Evolutionary conservation across 2,329 filamentous ascomycete genomes (phyloP).

Genomic region (Xylaria sp.): DNA sequence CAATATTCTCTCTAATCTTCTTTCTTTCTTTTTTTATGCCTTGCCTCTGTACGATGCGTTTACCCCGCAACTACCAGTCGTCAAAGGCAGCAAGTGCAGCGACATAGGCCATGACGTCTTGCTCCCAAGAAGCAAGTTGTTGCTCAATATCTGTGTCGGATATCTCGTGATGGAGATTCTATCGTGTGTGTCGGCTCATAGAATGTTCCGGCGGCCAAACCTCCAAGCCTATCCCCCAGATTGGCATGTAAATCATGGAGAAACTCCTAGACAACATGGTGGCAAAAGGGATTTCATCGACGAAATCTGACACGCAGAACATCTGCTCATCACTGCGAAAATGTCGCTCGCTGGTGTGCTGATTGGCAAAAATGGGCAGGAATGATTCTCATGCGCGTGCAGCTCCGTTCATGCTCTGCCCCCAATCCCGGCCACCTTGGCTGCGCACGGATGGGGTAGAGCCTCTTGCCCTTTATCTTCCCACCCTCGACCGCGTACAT

Average conservation of each 20-base stretch:
- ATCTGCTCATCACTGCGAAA: conserved; percentile 10
- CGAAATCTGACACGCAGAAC: conserved; percentile 28
- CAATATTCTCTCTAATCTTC: no score
- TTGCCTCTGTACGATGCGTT: background rate
- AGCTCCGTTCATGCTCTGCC: conserved; percentile 29
- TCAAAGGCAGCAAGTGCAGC: background rate
- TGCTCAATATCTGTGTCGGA: background rate
- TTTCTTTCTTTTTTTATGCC: background rate
- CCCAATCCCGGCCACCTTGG: conserved; percentile 29
- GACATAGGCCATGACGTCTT: background rate
- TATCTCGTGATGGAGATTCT: background rate
- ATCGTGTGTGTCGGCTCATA: background rate
- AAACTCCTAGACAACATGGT: background rate
- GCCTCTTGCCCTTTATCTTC: conserved; percentile 17
- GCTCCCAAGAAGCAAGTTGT: background rate
- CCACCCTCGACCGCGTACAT: conserved; percentile 29
- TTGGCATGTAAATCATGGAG: conserved; percentile 29
- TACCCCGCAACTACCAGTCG: background rate
- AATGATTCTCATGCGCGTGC: conserved; percentile 17
- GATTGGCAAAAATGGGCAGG: conserved; percentile 24
- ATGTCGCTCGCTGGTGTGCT: background rate
- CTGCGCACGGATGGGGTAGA: conserved; percentile 34
- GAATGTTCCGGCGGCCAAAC: background rate
- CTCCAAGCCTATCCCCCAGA: conserved; percentile 32
- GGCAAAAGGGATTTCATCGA: conserved; percentile 26